phyloP scores from a whole-genome alignment of 176 grass and related monocot genomes.

The Bolboschoenus planiculmis region DNA sequence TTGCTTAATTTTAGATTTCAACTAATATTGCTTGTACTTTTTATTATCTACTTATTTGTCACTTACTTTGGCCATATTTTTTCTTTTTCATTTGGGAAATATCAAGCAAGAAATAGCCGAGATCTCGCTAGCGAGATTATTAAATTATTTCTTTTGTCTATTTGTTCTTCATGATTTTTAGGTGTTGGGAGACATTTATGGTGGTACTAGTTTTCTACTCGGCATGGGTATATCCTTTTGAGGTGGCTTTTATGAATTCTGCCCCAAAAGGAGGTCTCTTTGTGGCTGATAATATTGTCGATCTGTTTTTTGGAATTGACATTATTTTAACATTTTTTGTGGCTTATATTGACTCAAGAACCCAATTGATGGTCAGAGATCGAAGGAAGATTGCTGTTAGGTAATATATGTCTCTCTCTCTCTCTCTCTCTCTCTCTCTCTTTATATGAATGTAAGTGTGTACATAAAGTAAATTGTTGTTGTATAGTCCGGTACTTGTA shows the following conservation, averaged over 20 bases:
- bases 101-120: neutral
- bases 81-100: neutral
- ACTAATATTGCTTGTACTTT: neutral
- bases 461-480: neutral
- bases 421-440: neutral
- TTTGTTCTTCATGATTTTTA: conserved; percentile 13
- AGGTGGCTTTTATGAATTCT: conserved; percentile 91
- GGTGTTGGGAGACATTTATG: conserved; percentile 97
- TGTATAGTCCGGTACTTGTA: neutral
- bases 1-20: neutral
- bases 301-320: conserved; percentile 74
- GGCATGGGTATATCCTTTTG: conserved; percentile 97
- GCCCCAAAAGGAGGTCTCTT: conserved; percentile 63
- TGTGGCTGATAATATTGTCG: conserved; percentile 60
- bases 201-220: conserved; percentile 89
- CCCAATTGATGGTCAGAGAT: conserved; percentile 72
- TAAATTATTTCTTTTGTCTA: neutral
- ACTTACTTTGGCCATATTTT: neutral
- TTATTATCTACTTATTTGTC: neutral
- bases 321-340: conserved; percentile 91
- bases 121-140: neutral
- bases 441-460: neutral
- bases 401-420: conserved; percentile 15
- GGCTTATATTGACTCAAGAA: conserved; percentile 75
- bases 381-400: conserved; percentile 55